phyloP scores from a whole-genome alignment of 116 monocot species.

The Cymodocea nodosa region DNA sequence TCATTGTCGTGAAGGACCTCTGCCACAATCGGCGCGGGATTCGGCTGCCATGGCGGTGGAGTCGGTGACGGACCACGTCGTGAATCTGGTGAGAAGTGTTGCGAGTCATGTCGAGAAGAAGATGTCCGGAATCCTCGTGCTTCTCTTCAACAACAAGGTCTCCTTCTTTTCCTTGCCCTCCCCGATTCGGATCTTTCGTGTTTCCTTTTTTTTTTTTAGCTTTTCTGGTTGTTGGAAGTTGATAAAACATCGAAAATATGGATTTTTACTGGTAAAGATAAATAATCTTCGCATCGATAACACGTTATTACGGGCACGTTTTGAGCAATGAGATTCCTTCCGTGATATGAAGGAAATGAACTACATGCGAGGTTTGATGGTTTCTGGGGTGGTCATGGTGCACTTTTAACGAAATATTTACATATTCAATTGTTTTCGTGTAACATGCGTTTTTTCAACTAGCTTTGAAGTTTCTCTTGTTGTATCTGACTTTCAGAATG shows the following conservation, averaged over 20 bases:
- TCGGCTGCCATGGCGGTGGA: conserved; percentile 42
- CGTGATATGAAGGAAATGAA: neutral
- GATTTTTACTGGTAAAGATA: neutral
- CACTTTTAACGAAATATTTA: too few relatives aligned
- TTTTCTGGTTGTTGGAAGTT: too few relatives aligned
- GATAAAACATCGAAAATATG: too few relatives aligned
- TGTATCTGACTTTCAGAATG: conserved; percentile 26
- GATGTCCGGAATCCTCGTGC: conserved; percentile 36
- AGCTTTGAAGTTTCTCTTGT: conserved; percentile 1
- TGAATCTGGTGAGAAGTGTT: conserved; percentile 41
- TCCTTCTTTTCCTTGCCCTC: neutral
- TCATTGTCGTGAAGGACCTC: neutral
- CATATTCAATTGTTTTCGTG: too few relatives aligned
- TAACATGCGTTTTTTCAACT: neutral
- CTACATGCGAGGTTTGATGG: neutral
- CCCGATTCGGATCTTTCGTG: neutral
- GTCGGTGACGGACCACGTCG: conserved; percentile 35
- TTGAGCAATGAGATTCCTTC: neutral
- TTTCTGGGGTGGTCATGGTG: neutral
- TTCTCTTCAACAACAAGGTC: conserved; percentile 85
- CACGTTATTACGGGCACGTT: neutral
- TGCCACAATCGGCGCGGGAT: neutral
- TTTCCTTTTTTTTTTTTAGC: neutral
- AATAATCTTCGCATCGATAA: neutral
- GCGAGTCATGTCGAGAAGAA: conserved; percentile 48